Percentiles rank a stretch among this genome's conserved stretches.
Evolutionary conservation across 2,329 filamentous ascomycete genomes (phyloP).

Genomic region (Escovopsis sp.): DNA sequence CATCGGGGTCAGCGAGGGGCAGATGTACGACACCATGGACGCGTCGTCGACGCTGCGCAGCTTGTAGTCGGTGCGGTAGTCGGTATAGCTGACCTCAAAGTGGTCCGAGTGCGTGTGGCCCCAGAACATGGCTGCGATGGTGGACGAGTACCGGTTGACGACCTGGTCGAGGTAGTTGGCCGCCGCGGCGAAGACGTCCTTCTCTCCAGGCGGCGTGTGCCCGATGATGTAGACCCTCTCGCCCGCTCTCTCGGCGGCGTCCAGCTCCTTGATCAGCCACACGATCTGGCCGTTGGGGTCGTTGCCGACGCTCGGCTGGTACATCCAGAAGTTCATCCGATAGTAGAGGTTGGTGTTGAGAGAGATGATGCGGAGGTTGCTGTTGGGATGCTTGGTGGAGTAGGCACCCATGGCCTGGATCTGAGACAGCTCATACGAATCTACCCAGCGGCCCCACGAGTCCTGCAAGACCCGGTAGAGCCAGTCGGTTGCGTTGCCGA

Average conservation of each 20-base stretch:
- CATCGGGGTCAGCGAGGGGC: conserved; percentile 37
- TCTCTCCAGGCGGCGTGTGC: conserved; percentile 37
- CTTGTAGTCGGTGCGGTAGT: conserved; percentile 20
- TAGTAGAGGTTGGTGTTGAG: conserved; percentile 47
- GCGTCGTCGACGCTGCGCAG: conserved; percentile 14
- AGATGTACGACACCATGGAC: conserved; percentile 35
- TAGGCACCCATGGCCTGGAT: conserved; percentile 31
- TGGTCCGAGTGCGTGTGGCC: conserved; percentile 42
- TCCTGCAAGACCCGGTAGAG: conserved; percentile 32
- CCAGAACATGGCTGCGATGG: conserved; percentile 40
- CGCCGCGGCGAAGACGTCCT: conserved; percentile 35
- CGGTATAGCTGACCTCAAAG: conserved; percentile 37
- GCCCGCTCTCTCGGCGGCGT: conserved; percentile 32
- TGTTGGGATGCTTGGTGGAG: conserved; percentile 27
- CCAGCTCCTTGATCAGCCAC: conserved; percentile 38
- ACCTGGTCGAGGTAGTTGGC: conserved; percentile 39
- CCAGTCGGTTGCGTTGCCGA: conserved; percentile 30
- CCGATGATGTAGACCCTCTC: conserved; percentile 42
- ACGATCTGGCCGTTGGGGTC: conserved; percentile 37
- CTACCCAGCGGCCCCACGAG: conserved; percentile 34
- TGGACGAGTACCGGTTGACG: conserved; percentile 35
- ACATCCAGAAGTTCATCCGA: conserved; percentile 40
- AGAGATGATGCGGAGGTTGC: conserved; percentile 40
- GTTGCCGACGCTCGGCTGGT: conserved; percentile 27
- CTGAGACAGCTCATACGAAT: conserved; percentile 13